Percentiles rank a stretch among this genome's conserved stretches.
Evolutionary conservation across 352 stramenopile species (phyloP).

Genomic region (Phytopythium aichiense): DNA sequence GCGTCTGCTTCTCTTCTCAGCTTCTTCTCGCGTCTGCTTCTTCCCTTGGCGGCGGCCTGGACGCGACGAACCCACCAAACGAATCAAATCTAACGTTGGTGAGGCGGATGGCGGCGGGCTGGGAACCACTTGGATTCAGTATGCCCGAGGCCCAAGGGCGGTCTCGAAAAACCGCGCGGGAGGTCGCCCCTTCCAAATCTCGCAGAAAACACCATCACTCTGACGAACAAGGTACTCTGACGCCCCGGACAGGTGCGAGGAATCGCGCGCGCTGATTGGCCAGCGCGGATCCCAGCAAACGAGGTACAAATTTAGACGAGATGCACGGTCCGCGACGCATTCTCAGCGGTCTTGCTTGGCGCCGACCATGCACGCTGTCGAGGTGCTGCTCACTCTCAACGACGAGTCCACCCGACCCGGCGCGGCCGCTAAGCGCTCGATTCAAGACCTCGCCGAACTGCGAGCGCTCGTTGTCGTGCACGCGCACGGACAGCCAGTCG

Average conservation of each 20-base stretch:
- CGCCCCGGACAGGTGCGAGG: not conserved
- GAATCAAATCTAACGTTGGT: not conserved
- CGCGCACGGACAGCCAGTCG: conserved; percentile 71
- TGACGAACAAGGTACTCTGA: not conserved
- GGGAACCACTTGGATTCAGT: not conserved
- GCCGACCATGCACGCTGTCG: no score
- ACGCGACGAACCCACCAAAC: no score
- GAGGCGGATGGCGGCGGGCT: not conserved
- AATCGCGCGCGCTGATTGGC: not conserved
- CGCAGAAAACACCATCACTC: not conserved
- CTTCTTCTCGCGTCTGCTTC: not conserved
- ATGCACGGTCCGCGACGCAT: no score
- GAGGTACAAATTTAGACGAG: no score
- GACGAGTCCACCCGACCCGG: no score
- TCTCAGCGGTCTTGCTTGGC: no score
- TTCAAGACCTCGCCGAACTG: conserved; percentile 26
- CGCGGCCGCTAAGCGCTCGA: conserved; percentile 35
- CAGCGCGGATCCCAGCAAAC: no score
- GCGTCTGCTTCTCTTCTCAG: not conserved
- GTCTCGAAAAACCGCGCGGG: not conserved
- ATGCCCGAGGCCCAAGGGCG: not conserved
- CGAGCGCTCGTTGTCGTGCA: conserved; percentile 56
- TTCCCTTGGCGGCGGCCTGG: no score
- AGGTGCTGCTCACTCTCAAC: no score
- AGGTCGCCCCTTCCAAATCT: not conserved